Evolutionary conservation across 2,329 filamentous ascomycete species (phyloP).

Genomic region (Pseudopyrenochaeta lycopersici): DNA sequence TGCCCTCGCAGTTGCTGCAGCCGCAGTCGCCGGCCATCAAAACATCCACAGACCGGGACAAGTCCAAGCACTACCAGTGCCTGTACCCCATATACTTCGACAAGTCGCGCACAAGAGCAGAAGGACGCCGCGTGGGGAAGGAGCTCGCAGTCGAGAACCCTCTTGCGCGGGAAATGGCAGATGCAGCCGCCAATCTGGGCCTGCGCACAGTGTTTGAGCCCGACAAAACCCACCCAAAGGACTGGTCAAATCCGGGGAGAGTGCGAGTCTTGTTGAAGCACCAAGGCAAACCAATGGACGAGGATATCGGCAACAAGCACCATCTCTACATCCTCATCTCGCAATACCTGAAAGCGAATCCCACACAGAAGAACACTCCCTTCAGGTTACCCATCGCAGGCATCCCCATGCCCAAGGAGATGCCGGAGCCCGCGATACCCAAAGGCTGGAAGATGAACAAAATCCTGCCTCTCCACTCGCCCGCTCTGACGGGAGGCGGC

Average conservation of each 20-base stretch:
- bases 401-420: constrained; percentile 71
- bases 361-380: constrained; percentile 76
- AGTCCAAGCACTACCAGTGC: constrained; percentile 81
- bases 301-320: constrained; percentile 76
- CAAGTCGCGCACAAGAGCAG: constrained; percentile 72
- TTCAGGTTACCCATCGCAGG: constrained; percentile 78
- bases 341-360: constrained; percentile 77
- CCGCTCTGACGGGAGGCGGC: constrained; percentile 90
- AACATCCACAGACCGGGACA: constrained; percentile 57
- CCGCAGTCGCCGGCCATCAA: constrained; percentile 51
- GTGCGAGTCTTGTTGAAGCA: constrained; percentile 80
- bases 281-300: constrained; percentile 61
- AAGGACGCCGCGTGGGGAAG: constrained; percentile 81
- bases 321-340: constrained; percentile 86
- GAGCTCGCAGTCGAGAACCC: constrained; percentile 82
- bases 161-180: constrained; percentile 86
- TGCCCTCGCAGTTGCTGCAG: constrained; percentile 45
- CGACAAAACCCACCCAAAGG: constrained; percentile 90
- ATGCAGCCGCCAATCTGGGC: constrained; percentile 72
- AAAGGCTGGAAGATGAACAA: constrained; percentile 90
- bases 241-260: constrained; percentile 96
- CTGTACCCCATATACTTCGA: constrained; percentile 98
- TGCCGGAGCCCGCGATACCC: constrained; percentile 73
- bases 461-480: constrained; percentile 85
- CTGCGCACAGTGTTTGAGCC: constrained; percentile 84